phyloP scores from a whole-genome alignment of 179 eudicot genomes.

The Nepenthes alata region DNA sequence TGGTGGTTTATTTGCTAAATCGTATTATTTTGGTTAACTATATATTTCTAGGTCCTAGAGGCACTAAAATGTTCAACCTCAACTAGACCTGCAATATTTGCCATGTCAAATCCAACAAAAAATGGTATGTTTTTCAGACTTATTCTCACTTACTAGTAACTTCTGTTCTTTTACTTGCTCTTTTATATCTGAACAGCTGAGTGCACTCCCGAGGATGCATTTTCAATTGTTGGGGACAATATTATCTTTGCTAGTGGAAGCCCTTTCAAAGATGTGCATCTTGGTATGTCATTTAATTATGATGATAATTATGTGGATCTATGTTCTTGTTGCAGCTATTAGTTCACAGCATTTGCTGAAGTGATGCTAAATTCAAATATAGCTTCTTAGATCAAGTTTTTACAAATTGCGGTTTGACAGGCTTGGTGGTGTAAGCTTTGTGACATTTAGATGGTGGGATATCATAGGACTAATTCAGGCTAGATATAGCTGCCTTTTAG shows the following conservation, averaged over 20 bases:
- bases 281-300: constrained; percentile 36
- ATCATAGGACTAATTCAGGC: not conserved
- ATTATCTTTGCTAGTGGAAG: constrained; percentile 88
- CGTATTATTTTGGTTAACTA: not conserved
- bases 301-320: not conserved
- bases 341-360: too few relatives aligned
- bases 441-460: not conserved
- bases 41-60: constrained; percentile 61
- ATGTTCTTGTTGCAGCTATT: not conserved
- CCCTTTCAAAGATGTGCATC: constrained; percentile 76
- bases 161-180: constrained; percentile 1
- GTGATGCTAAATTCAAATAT: too few relatives aligned
- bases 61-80: constrained; percentile 82
- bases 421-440: not conserved
- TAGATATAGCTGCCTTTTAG: too few relatives aligned
- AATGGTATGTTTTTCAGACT: constrained; percentile 38
- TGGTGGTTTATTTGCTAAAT: not conserved
- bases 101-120: constrained; percentile 94
- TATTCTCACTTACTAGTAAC: not conserved
- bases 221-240: constrained; percentile 74
- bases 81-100: constrained; percentile 87
- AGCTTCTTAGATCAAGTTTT: not conserved
- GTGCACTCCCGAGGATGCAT: constrained; percentile 95
- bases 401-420: not conserved
- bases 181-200: constrained; percentile 49